Percentiles rank a stretch among this genome's conserved stretches.
phyloP scores from a whole-genome alignment of 2,329 filamentous ascomycete genomes.

The Orbilia javanica region DNA sequence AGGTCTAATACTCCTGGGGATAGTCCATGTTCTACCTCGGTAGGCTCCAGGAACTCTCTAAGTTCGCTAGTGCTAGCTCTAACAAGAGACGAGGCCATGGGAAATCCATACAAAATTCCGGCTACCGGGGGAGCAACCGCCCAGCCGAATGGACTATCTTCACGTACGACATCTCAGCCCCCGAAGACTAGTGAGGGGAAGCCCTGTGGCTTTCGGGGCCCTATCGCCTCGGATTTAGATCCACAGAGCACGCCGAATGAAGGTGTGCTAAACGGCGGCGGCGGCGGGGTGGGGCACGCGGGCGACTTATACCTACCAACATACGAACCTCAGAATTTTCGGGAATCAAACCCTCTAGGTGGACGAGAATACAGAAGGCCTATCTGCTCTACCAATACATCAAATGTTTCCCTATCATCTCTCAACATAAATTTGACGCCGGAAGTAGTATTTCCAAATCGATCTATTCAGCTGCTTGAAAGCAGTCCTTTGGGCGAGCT shows the following conservation, averaged over 20 bases:
- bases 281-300: no score
- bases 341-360: not conserved
- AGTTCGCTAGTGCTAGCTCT: not conserved
- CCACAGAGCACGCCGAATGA: not conserved
- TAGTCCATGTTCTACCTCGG: not conserved
- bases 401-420: not conserved
- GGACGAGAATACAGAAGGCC: not conserved
- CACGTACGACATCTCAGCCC: not conserved
- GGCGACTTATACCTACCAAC: no score
- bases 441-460: not conserved
- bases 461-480: not conserved
- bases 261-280: not conserved
- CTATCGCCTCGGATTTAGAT: not conserved
- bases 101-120: not conserved
- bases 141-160: not conserved
- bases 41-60: not conserved
- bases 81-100: not conserved
- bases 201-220: not conserved
- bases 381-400: not conserved
- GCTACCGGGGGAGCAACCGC: not conserved
- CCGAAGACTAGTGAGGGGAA: not conserved
- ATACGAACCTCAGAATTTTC: no score
- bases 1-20: not conserved
- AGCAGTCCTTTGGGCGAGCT: not conserved
- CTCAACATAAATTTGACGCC: not conserved